phyloP scores from a whole-genome alignment of 768 basidiomycete genomes.

The Trametes villosa region DNA sequence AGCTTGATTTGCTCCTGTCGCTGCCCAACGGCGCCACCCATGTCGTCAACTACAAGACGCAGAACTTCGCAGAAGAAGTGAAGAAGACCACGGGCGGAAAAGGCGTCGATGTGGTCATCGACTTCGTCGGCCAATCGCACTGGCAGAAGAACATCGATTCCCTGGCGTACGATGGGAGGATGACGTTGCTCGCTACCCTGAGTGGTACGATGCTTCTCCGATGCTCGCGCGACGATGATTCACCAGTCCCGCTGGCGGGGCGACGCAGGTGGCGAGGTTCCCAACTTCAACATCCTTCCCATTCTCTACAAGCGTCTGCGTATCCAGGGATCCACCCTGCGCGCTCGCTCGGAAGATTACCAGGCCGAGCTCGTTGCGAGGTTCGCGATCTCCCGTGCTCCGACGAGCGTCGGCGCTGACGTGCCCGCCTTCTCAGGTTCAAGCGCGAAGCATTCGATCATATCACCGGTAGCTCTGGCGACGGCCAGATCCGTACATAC shows the following conservation, averaged over 20 bases:
- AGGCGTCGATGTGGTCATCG: conserved; percentile 84
- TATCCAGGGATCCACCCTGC: conserved; percentile 87
- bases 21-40: conserved; percentile 74
- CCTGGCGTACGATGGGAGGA: conserved; percentile 72
- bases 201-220: conserved; percentile 52
- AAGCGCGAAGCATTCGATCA: conserved; percentile 53
- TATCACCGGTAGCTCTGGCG: conserved; percentile 60
- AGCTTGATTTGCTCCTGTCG: conserved; percentile 74
- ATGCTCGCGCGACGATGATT: neutral
- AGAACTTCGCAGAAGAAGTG: conserved; percentile 78
- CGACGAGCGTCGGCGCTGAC: conserved; percentile 6
- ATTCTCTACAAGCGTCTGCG: conserved; percentile 85
- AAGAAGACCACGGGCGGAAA: conserved; percentile 67
- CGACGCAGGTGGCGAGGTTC: conserved; percentile 54
- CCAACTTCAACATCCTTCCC: conserved; percentile 59
- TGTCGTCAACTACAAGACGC: conserved; percentile 81
- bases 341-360: conserved; percentile 74
- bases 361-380: conserved; percentile 70
- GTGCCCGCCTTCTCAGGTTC: conserved; percentile 47
- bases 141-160: conserved; percentile 74
- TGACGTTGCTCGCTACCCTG: conserved; percentile 68
- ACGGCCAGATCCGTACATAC: conserved; percentile 68
- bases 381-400: conserved; percentile 37
- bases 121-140: conserved; percentile 80
- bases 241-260: neutral